These are phyloP conservation scores for Didymella segeticola DNA, from an alignment of 2,329 filamentous ascomycete species.

Conservation along the genomic window DNA sequence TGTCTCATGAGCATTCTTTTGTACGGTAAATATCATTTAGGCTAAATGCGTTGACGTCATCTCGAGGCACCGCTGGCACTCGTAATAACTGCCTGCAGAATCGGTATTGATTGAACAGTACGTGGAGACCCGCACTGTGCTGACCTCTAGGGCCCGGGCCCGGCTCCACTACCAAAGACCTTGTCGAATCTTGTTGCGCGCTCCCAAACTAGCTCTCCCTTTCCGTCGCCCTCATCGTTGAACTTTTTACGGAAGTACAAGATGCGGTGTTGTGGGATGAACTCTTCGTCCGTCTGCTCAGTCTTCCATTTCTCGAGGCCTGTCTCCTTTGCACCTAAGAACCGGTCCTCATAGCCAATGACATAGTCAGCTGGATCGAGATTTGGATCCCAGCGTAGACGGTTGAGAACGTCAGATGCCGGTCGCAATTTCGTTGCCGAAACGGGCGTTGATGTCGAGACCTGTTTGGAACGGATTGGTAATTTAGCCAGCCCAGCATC, in stretches of 20 bases:
- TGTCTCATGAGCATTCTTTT: not conserved
- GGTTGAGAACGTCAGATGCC: slow-evolving; percentile 55
- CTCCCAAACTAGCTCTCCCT: slow-evolving; percentile 58
- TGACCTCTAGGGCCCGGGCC: not conserved
- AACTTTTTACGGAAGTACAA: slow-evolving; percentile 56
- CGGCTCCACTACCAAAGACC: slow-evolving; percentile 54
- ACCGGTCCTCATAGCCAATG: slow-evolving; percentile 62
- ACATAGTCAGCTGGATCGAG: slow-evolving; percentile 56
- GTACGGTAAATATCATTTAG: not conserved
- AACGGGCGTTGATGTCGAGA: slow-evolving; percentile 26
- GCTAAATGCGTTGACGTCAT: slow-evolving; percentile 9
- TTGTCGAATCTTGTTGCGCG: slow-evolving; percentile 55
- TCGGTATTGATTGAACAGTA: not conserved
- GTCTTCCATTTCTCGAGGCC: slow-evolving; percentile 59
- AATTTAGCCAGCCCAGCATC: slow-evolving; percentile 17
- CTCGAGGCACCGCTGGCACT: not conserved
- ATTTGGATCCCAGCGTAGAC: slow-evolving; percentile 58
- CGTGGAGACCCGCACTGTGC: not conserved
- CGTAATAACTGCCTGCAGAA: not conserved
- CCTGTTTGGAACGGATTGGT: slow-evolving; percentile 24
- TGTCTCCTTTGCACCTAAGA: slow-evolving; percentile 58
- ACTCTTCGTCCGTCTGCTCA: slow-evolving; percentile 62
- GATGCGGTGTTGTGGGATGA: slow-evolving; percentile 63
- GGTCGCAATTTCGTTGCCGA: slow-evolving; percentile 43
- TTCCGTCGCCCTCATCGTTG: slow-evolving; percentile 25